phyloP scores from a whole-genome alignment of 495 filamentous ascomycete genomes.

The Penicillium odoratum region DNA sequence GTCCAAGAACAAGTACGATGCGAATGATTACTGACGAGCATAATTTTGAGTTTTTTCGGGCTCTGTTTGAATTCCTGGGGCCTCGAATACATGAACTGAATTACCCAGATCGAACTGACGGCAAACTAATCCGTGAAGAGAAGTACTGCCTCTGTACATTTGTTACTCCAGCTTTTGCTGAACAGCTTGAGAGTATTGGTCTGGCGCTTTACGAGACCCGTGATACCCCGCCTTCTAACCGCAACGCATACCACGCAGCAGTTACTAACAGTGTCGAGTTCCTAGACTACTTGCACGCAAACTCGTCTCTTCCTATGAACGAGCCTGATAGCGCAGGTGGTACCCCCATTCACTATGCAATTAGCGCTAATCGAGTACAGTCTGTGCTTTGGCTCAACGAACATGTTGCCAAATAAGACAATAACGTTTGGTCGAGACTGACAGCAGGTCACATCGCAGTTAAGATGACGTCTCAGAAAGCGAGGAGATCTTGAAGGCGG shows the following conservation, averaged over 20 bases:
- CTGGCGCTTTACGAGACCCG: neutral
- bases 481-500: neutral
- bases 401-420: neutral
- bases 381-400: neutral
- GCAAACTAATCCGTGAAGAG: neutral
- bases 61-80: neutral
- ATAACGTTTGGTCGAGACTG: neutral
- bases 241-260: conserved; percentile 3
- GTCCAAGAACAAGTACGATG: neutral
- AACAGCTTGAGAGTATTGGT: neutral
- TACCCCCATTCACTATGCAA: conserved; percentile 1
- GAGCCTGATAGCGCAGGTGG: neutral
- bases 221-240: neutral
- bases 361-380: neutral
- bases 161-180: neutral
- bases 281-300: neutral
- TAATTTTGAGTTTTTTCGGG: neutral
- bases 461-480: neutral
- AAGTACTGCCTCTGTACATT: neutral
- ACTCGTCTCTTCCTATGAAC: neutral
- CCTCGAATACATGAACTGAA: neutral
- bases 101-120: neutral
- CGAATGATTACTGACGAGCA: neutral
- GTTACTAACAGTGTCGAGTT: neutral
- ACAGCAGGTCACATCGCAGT: neutral